A percentile compares a stretch with the other conserved stretches of the same genome.
Evolutionary conservation across 345 rosid genomes (phyloP).

Genomic region (Brassica cretica): DNA sequence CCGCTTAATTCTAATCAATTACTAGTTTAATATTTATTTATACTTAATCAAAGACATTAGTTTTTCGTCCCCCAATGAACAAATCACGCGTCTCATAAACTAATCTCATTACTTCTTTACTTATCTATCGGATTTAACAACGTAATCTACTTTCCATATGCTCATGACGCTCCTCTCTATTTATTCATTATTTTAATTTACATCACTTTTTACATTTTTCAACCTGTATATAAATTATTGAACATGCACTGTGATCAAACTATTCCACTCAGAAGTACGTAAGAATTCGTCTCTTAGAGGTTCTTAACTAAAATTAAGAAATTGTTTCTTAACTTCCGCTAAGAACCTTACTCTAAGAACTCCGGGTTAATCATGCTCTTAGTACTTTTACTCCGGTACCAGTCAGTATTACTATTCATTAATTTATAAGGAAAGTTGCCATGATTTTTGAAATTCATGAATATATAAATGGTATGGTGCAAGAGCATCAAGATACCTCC

Average conservation of each 20-base stretch:
- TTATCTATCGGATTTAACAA: conserved; percentile 28
- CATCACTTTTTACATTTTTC: conserved; percentile 26
- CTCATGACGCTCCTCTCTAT: conserved; percentile 39
- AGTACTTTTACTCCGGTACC: conserved; percentile 24
- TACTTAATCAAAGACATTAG: not conserved
- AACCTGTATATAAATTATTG: conserved; percentile 19
- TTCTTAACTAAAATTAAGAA: too few species aligned
- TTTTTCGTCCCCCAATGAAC: not conserved
- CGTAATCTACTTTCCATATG: conserved; percentile 28
- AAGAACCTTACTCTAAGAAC: too few species aligned
- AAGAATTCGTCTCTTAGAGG: not conserved
- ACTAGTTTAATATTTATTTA: conserved; percentile 1
- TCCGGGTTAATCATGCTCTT: too few species aligned
- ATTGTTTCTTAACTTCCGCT: too few species aligned
- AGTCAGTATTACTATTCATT: conserved; percentile 8
- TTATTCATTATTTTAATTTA: conserved; percentile 17
- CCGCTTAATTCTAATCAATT: conserved; percentile 9
- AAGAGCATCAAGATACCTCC: conserved; percentile 31
- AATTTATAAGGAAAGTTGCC: not conserved
- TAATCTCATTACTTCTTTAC: conserved; percentile 14
- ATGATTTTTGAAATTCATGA: not conserved
- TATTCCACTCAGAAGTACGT: conserved; percentile 18
- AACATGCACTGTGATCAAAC: conserved; percentile 13
- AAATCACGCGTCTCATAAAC: conserved; percentile 6
- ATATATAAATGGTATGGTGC: not conserved